phyloP scores from a whole-genome alignment of 2,329 filamentous ascomycete species.

The Colletotrichum gloeosporioides region DNA sequence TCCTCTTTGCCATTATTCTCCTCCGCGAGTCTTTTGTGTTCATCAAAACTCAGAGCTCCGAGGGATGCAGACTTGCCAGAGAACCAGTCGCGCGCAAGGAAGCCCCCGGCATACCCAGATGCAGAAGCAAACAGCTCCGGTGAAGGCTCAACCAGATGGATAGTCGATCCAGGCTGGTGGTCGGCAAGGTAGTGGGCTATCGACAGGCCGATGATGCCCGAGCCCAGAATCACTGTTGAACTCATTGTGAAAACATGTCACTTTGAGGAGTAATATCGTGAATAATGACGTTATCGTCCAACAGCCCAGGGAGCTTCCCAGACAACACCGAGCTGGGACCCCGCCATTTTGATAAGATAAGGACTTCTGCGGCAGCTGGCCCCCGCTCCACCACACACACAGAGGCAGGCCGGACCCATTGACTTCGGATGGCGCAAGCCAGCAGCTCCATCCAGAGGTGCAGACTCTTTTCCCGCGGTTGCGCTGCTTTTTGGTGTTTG shows the following conservation, averaged over 20 bases:
- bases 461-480: background rate
- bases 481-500: background rate
- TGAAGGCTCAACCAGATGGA: conserved; percentile 54
- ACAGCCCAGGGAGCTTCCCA: background rate
- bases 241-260: conserved; percentile 37
- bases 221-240: conserved; percentile 69
- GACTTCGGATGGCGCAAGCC: background rate
- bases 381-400: background rate
- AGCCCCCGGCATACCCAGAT: conserved; percentile 77
- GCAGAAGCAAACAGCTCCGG: conserved; percentile 72
- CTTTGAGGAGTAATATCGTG: background rate
- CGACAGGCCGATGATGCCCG: conserved; percentile 73
- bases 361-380: background rate
- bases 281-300: background rate
- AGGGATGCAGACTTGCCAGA: conserved; percentile 59
- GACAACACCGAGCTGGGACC: background rate
- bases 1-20: conserved; percentile 59
- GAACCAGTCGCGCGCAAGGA: conserved; percentile 78
- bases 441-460: background rate
- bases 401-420: background rate
- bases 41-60: conserved; percentile 70
- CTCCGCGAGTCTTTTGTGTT: conserved; percentile 70
- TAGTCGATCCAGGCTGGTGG: conserved; percentile 43
- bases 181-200: conserved; percentile 75
- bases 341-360: conserved; percentile 1